Base-by-base conservation (phyloP, 768 basidiomycete species). In the Rossbeevera mucosa region DNA sequence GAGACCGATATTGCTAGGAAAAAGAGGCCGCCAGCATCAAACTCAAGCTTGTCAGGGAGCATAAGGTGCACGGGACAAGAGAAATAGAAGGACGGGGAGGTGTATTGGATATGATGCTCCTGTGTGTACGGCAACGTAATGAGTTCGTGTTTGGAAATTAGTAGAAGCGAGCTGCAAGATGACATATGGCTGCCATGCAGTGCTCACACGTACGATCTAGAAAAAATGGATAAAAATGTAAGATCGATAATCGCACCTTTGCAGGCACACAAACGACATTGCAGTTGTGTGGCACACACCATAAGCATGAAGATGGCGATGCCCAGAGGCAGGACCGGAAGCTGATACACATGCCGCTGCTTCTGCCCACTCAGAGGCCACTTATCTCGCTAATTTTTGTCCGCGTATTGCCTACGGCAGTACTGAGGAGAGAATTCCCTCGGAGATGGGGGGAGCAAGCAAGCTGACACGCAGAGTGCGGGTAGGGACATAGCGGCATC, bases 311-410 rank as follows among this genome's bases (percentile, higher is more conserved):
- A 61, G 54, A 59, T 46, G 53, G 62, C 62, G n/a, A 60, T 66
- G 64, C 56, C 6, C 21, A 51, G 50, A 54, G 55, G 58, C 63
- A 59, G 58, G 58, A 62, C 64, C 46, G 40, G 64, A 65, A 59
- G 62, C 46, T 50, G 58, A 57, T 59, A 18, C 56, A 48, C 63
- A 60, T 59, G 61, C 51, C 33, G 22, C 4, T 53, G 63, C 61
- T 65, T 66, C 63, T 61, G 51, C 33, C 65, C 65, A 63, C 65
- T 67, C 56, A 60, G 63, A 48, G 54, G 28, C 58, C 62, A 58
- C 62, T 54, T 57, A 60, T 64, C 49, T 66, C 65, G 60, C 56
- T 51, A 57, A 54, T 42, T 47, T 42, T 44, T 55, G 53, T 48
- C 30, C 47, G 56, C 28, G 56, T 56, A 56, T 55, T 51, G 58